These are phyloP conservation scores for Hericium erinaceus DNA, from an alignment of 768 basidiomycete species.

Conservation along the genomic window DNA sequence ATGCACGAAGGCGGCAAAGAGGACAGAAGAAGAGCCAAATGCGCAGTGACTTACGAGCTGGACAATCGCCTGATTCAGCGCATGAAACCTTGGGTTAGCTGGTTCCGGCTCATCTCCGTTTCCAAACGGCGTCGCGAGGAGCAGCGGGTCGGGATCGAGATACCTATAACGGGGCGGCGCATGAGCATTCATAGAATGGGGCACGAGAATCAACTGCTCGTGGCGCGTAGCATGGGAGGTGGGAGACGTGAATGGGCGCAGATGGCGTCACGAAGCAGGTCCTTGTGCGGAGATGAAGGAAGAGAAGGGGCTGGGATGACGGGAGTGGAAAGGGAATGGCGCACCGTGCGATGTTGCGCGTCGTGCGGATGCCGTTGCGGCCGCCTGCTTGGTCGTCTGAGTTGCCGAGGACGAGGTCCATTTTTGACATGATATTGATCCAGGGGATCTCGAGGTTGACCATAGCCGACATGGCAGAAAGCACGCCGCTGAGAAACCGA, in stretches of 20 bases:
- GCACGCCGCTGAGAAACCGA: slow-evolving; percentile 57
- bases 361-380: slow-evolving; percentile 63
- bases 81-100: slow-evolving; percentile 77
- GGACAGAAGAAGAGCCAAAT: slow-evolving; percentile 1
- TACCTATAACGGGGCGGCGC: slow-evolving; percentile 36
- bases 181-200: not conserved
- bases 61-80: slow-evolving; percentile 90
- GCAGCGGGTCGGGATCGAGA: slow-evolving; percentile 88
- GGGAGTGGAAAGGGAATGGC: slow-evolving; percentile 14
- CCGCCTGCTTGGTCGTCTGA: slow-evolving; percentile 48
- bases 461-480: slow-evolving; percentile 99
- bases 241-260: not conserved
- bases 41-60: slow-evolving; percentile 57
- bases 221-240: not conserved
- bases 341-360: slow-evolving; percentile 79
- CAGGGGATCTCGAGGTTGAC: slow-evolving; percentile 94
- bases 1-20: not conserved
- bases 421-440: slow-evolving; percentile 98
- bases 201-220: slow-evolving; percentile 6
- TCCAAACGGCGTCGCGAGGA: slow-evolving; percentile 61
- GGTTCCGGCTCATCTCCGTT: slow-evolving; percentile 40
- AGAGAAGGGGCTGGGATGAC: slow-evolving; percentile 8
- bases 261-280: slow-evolving; percentile 2
- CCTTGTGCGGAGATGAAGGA: slow-evolving; percentile 15
- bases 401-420: slow-evolving; percentile 84